These are phyloP conservation scores for Diplosphaera chodatii DNA, from an alignment of 139 green algal species.

Conservation along the genomic window DNA sequence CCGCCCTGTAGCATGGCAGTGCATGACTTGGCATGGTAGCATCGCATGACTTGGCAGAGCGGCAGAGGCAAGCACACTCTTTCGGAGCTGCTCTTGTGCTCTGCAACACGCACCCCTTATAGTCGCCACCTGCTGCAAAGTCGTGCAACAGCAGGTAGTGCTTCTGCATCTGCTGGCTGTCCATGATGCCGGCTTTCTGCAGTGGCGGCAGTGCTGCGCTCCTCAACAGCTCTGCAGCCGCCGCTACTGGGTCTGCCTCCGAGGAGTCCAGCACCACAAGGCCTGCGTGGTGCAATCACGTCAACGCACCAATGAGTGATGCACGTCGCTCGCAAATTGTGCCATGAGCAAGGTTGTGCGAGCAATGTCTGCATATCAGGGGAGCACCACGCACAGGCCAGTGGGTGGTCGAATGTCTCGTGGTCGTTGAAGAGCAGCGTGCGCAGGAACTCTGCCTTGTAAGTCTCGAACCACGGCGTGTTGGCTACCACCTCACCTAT, in stretches of 20 bases:
- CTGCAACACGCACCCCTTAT: not conserved
- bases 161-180: conserved; percentile 39
- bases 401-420: conserved; percentile 79
- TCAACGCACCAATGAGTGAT: too few species aligned
- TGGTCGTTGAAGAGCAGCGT: conserved; percentile 77
- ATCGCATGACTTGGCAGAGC: not conserved
- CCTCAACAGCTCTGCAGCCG: conserved; percentile 37
- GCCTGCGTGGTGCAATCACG: too few species aligned
- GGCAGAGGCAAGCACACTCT: not conserved
- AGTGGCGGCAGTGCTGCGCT: conserved; percentile 30
- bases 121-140: not conserved
- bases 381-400: conserved; percentile 48
- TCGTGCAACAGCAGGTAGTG: conserved; percentile 72
- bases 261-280: too few species aligned
- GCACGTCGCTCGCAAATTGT: too few species aligned
- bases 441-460: conserved; percentile 67
- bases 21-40: not conserved
- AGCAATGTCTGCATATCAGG: not conserved
- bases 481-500: conserved; percentile 7
- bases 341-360: not conserved
- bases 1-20: conserved; percentile 20
- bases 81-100: too few species aligned
- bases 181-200: conserved; percentile 45
- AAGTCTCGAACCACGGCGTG: conserved; percentile 74
- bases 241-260: conserved; percentile 14